Base-by-base conservation (phyloP, 179 eudicot genomes). In the Spergularia azorica region DNA sequence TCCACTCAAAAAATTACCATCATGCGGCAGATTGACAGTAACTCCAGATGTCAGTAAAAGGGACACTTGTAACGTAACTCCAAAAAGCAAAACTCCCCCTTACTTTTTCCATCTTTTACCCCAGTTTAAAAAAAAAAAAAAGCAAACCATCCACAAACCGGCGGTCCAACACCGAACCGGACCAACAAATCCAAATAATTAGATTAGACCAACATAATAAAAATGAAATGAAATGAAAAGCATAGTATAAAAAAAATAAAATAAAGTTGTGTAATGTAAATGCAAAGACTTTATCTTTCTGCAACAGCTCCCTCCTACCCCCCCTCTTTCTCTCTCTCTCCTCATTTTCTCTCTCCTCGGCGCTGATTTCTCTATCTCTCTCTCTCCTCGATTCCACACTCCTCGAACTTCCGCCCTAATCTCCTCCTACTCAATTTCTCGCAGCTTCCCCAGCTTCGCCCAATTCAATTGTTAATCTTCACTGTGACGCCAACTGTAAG, bases 281-380 rank as follows among this genome's bases (percentile, higher is more conserved):
- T 62, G 21, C 76, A 36, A 67, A 57, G 72, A 67, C 79, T 56
- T 67, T 75, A 66, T 75, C 78, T 75, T 66, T 75, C 78, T 65
- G 64, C 78, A 75, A 75, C 52, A 66, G 11, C 76, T 38, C 38
- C 60, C 14, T 43, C 54, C 55, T 11, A 32, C 36, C 14, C 73
- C 11, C 9, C 3, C 36, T 46, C 51, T 54, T 54, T 48, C 64
- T 72, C 59, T 51, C 68, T 64, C 64, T 65, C 10, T 20, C 48
- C 48, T 43, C 6, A 43, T 43, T 43, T 43, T 43, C 48, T 43
- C 48, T 43, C 48, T 43, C 26, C 54, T 14, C 62, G 50, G 57
- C 64, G 67, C 74, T 57, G 21, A 56, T 20, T 52, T 60, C 60
- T 58, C 66, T 60, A 74, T 67, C 70, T 60, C 3, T 32, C 36